These are phyloP conservation scores for Skeletonema tropicum DNA, from an alignment of 108 stramenopile genomes.

Conservation along the genomic window DNA sequence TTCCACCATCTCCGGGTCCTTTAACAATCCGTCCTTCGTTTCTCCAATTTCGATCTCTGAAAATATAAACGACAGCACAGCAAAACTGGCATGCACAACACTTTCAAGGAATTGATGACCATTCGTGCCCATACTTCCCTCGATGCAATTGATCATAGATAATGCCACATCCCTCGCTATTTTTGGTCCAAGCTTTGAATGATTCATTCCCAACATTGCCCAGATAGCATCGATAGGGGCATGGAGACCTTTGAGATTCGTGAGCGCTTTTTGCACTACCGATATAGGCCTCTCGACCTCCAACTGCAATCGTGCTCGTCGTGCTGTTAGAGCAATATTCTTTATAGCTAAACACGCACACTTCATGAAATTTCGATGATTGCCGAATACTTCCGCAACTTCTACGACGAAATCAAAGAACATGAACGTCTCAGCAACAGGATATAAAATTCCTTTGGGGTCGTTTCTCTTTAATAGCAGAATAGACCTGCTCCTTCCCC, in stretches of 20 bases:
- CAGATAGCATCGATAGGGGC: constrained; percentile 8
- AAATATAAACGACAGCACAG: constrained; percentile 11
- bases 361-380: not conserved
- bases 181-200: not conserved
- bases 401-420: not conserved
- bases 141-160: not conserved
- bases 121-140: not conserved
- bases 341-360: constrained; percentile 5
- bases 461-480: not conserved
- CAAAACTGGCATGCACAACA: constrained; percentile 6
- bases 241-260: not conserved
- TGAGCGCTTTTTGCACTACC: constrained; percentile 2
- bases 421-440: not conserved
- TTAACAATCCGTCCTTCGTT: not conserved
- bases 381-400: not conserved
- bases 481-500: not conserved
- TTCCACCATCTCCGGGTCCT: not conserved
- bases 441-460: not conserved
- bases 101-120: not conserved
- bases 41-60: not conserved
- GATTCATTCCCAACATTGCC: constrained; percentile 16
- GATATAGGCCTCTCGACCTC: not conserved
- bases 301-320: not conserved
- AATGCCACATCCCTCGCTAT: not conserved
- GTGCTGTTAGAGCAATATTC: not conserved